phyloP scores from a whole-genome alignment of 148 eudicot species.

The Chenopodium berlandieri region DNA sequence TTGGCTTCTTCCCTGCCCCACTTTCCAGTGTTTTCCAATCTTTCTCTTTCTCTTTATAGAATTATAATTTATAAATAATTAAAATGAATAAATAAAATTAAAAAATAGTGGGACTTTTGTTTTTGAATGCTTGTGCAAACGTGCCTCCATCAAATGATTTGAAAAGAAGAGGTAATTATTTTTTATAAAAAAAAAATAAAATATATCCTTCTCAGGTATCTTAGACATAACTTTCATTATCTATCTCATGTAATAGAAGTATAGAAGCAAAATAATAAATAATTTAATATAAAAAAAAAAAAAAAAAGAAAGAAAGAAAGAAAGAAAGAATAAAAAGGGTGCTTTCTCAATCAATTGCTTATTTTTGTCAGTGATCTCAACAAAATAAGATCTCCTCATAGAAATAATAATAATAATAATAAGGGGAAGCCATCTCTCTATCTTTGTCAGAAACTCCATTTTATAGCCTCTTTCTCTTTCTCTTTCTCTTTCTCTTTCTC shows the following conservation, averaged over 20 bases:
- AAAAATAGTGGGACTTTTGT: neutral
- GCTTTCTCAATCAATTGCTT: slow-evolving; percentile 17
- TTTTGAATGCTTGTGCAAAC: slow-evolving; percentile 8
- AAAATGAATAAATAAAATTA: neutral
- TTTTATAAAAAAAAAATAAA: neutral
- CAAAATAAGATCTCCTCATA: slow-evolving; percentile 11
- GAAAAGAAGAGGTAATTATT: slow-evolving; percentile 21
- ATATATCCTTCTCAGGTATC: neutral
- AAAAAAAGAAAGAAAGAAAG: neutral
- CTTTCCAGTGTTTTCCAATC: slow-evolving; percentile 21
- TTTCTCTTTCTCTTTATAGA: slow-evolving; percentile 7
- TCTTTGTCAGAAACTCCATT: slow-evolving; percentile 31
- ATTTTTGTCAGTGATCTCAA: slow-evolving; percentile 14
- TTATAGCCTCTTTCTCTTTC: slow-evolving; percentile 15
- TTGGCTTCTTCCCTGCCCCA: slow-evolving; percentile 31
- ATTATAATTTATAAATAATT: no score
- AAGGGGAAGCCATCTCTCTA: slow-evolving; percentile 14
- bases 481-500: slow-evolving; percentile 16
- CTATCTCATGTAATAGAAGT: neutral
- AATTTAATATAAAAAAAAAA: no score
- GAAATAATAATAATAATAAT: neutral
- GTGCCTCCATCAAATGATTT: slow-evolving; percentile 32
- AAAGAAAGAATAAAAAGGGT: slow-evolving; percentile 6
- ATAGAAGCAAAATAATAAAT: neutral
- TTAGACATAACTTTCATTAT: slow-evolving; percentile 7